Percentiles rank a stretch among this genome's conserved stretches.
Conservation (phyloP, 345 rosid genomes). For the Clausena lansium region DNA sequence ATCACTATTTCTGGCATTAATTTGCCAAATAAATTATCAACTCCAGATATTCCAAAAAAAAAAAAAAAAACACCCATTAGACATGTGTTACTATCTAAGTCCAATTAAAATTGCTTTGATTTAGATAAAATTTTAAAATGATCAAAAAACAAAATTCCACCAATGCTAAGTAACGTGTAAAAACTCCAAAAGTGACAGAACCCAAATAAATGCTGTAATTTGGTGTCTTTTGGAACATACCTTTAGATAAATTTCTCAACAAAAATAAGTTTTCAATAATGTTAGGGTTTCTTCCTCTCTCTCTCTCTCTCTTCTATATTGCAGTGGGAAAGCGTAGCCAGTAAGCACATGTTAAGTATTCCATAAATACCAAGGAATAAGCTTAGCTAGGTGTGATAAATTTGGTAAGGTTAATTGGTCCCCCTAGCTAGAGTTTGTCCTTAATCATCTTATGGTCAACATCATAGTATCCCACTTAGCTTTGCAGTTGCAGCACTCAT, state of each 20-base stretch:
- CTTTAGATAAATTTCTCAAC: too few relatives aligned
- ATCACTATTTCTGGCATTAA: neutral
- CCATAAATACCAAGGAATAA: neutral
- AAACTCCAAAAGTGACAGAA: neutral
- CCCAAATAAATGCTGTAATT: neutral
- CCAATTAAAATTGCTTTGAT: neutral
- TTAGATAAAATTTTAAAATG: neutral
- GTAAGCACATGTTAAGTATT: constrained; percentile 6
- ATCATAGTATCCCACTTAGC: constrained; percentile 17
- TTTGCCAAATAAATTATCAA: too few relatives aligned
- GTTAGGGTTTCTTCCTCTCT: neutral
- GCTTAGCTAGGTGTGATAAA: too few relatives aligned
- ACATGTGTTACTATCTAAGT: neutral
- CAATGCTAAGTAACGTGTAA: too few relatives aligned
- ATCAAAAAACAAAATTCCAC: too few relatives aligned
- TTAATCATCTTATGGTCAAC: constrained; percentile 2
- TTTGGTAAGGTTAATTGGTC: constrained; percentile 1
- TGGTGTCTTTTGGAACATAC: too few relatives aligned
- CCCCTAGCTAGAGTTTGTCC: neutral
- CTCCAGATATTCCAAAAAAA: neutral
- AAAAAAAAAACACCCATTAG: too few relatives aligned
- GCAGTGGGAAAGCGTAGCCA: constrained; percentile 3
- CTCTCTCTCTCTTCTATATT: too few relatives aligned
- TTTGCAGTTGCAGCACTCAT: neutral
- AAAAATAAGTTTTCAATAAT: neutral